Conservation (phyloP, 116 monocot species). For the Cymodocea nodosa region DNA sequence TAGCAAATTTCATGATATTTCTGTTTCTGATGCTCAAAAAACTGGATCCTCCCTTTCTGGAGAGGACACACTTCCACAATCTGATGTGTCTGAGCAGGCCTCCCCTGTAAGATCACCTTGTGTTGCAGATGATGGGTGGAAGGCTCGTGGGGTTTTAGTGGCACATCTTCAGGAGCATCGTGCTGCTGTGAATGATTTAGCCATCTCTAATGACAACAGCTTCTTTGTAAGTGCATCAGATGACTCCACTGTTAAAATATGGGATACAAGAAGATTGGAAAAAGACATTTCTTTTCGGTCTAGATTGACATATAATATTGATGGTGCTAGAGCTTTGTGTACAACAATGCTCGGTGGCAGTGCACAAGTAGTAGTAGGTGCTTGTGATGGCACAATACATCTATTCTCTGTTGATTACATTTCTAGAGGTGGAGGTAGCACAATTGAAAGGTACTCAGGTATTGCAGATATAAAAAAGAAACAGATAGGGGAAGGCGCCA, state of each 20-base stretch:
- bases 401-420: slow-evolving; percentile 82
- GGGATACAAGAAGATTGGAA: slow-evolving; percentile 94
- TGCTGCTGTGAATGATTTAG: slow-evolving; percentile 82
- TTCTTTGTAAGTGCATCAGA: slow-evolving; percentile 90
- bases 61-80: slow-evolving; percentile 38
- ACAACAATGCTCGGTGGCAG: slow-evolving; percentile 64
- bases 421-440: slow-evolving; percentile 60
- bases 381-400: slow-evolving; percentile 65
- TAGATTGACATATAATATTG: slow-evolving; percentile 77
- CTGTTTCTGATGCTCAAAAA: slow-evolving; percentile 46
- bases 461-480: slow-evolving; percentile 77
- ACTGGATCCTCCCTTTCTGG: slow-evolving; percentile 40
- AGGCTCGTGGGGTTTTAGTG: slow-evolving; percentile 77
- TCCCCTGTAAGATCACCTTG: slow-evolving; percentile 39
- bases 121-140: slow-evolving; percentile 67
- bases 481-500: slow-evolving; percentile 70
- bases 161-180: slow-evolving; percentile 95
- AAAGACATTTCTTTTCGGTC: slow-evolving; percentile 93
- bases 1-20: slow-evolving; percentile 62
- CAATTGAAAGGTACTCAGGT: slow-evolving; percentile 92
- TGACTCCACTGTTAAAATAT: slow-evolving; percentile 89
- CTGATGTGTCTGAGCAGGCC: slow-evolving; percentile 39
- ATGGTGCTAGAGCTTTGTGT: slow-evolving; percentile 59
- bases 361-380: slow-evolving; percentile 70
- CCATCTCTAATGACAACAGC: slow-evolving; percentile 67